Base-by-base conservation (phyloP, 495 filamentous ascomycete genomes). In the Penicillium salamii region DNA sequence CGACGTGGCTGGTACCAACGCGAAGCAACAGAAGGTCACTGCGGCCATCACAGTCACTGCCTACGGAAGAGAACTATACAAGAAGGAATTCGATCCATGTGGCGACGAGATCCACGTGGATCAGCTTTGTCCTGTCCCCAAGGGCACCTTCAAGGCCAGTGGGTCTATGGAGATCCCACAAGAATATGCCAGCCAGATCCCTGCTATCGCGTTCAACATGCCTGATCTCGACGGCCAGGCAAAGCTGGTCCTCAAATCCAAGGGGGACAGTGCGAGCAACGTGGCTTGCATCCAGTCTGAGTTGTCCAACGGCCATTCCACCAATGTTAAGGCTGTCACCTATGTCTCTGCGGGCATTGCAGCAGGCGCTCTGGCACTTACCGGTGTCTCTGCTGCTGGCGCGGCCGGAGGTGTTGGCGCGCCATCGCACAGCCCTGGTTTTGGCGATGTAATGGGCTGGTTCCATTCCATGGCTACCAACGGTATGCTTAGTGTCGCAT, bases 401-500 rank as follows among this genome's bases (percentile, higher is more conserved):
- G 78, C 84, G 36, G 84, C 80, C 17, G 81, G 79, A 8, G 76
- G 76, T 26, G 76, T 81, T 14, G 89, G 87, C n/a, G 68, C 78
- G 26, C 71, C 83, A 11, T 79, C 87, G 1, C 66, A 85, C 28
- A 95, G 89, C 54, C 93, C 93, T 7, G 88, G 83, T 38, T 96
- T 97, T 67, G 80, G 75, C 38, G 90, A 96, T 59, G 84, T 96
- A 43, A 82, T 97, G 63, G 83, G 84, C 39, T 92, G 86, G 80
- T 96, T 97, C 69, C 93, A 97, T 70, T 84, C 84, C 23, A 84
- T 98, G 68, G 91, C 93, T 15, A 86, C 91, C 74, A 96, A 91
- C 63, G 93, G 93, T 45, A 97, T 97, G 93, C 68, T 97, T 63
- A 92, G 87, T 53, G 90, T 91, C 56, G 80, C 84, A 55, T 90